Conservation (phyloP, 352 stramenopile genomes). For the Pythium folliculosum region DNA sequence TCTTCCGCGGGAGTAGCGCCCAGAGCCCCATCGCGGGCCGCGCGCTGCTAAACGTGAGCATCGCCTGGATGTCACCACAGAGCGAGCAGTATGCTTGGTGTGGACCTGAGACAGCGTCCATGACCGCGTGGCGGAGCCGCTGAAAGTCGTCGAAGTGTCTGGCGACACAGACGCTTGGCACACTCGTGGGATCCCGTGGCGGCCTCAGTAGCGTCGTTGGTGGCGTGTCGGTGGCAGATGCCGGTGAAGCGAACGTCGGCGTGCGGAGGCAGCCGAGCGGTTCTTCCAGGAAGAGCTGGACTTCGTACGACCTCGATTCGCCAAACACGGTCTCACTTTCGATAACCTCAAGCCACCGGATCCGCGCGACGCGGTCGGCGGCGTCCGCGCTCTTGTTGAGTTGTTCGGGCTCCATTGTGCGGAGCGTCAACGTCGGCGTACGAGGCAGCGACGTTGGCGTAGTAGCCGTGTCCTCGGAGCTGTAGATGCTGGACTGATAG, state of each 20-base stretch:
- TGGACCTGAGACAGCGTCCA: not conserved
- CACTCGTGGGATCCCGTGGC: not conserved
- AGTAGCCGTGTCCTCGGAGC: not conserved
- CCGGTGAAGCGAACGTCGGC: not conserved
- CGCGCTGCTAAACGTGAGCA: constrained; percentile 9
- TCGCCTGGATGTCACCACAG: not conserved
- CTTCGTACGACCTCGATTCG: not conserved
- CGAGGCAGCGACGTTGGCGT: constrained; percentile 1
- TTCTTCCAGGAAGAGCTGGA: not conserved
- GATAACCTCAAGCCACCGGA: not conserved
- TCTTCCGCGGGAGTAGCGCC: not conserved
- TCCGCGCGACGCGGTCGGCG: not conserved
- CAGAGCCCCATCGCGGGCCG: not conserved
- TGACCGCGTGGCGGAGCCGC: not conserved
- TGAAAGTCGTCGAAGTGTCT: not conserved
- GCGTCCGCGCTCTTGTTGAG: constrained; percentile 3
- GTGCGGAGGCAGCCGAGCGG: not conserved
- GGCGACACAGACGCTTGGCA: not conserved
- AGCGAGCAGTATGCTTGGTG: not conserved
- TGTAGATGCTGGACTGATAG: not conserved
- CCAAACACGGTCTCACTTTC: not conserved
- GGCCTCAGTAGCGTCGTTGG: not conserved
- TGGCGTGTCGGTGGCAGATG: not conserved
- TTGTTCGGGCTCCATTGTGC: not conserved
- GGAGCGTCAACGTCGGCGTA: not conserved